These are phyloP conservation scores for Babjeviella inositovora DNA, from an alignment of 805 yeast genomes.

Conservation along the genomic window DNA sequence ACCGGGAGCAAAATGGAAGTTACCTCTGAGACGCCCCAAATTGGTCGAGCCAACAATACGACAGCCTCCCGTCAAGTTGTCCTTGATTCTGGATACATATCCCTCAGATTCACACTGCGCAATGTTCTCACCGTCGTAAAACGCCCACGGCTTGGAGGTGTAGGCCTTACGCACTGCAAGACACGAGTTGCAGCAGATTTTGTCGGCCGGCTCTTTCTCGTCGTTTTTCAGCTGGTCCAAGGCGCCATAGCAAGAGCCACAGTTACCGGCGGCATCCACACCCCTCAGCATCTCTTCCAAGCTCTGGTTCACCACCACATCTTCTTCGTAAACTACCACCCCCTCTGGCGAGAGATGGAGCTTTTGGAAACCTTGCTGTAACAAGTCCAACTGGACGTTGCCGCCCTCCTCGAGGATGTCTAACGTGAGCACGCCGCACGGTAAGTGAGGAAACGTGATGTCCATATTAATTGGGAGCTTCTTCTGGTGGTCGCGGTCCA, in stretches of 20 bases:
- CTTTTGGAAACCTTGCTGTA: slow-evolving; percentile 56
- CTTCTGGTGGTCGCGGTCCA: slow-evolving; percentile 67
- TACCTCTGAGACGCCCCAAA: slow-evolving; percentile 79
- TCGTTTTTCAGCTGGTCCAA: slow-evolving; percentile 28
- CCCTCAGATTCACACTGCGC: slow-evolving; percentile 88
- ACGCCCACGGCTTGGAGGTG: slow-evolving; percentile 68
- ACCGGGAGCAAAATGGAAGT: slow-evolving; percentile 94
- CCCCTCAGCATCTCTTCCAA: slow-evolving; percentile 6
- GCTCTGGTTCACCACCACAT: slow-evolving; percentile 20
- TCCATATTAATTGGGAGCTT: slow-evolving; percentile 70
- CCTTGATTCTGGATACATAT: slow-evolving; percentile 47
- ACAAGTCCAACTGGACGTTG: slow-evolving; percentile 60
- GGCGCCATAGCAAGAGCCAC: slow-evolving; percentile 91
- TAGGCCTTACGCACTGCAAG: slow-evolving; percentile 71
- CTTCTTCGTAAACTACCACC: slow-evolving; percentile 18
- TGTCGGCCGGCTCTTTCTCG: slow-evolving; percentile 8
- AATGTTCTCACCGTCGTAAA: slow-evolving; percentile 74
- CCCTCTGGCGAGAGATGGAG: slow-evolving; percentile 47
- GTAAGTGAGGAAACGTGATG: slow-evolving; percentile 68
- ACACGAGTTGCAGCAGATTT: slow-evolving; percentile 74
- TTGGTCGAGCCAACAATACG: slow-evolving; percentile 65
- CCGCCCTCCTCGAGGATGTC: slow-evolving; percentile 88
- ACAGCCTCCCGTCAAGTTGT: slow-evolving; percentile 71
- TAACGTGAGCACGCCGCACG: slow-evolving; percentile 69
- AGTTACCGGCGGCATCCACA: slow-evolving; percentile 17